A percentile compares a stretch with the other conserved stretches of the same genome.
Conservation (phyloP, 2,329 filamentous ascomycete species). For the Xylaria sp. region DNA sequence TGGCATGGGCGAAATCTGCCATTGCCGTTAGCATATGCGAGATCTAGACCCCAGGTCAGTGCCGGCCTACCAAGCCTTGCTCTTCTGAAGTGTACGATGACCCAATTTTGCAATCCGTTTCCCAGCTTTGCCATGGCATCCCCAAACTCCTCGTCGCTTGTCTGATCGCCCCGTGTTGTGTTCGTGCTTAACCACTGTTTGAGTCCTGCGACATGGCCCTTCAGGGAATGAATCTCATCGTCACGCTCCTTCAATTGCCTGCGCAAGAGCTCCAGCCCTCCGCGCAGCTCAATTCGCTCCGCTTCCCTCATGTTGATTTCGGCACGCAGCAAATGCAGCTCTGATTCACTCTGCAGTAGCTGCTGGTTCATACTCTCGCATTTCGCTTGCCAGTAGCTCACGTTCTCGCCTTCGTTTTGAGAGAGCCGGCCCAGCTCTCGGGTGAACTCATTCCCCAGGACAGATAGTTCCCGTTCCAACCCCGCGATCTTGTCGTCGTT, state of each 20-base stretch:
- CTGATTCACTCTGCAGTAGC: conserved; percentile 54
- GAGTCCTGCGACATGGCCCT: conserved; percentile 65
- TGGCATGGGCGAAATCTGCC: conserved; percentile 48
- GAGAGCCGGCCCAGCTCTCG: conserved; percentile 56
- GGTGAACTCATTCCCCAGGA: conserved; percentile 57
- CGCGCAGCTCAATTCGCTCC: conserved; percentile 53
- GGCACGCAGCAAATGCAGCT: conserved; percentile 53
- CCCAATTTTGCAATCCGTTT: conserved; percentile 75
- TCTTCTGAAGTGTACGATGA: conserved; percentile 68
- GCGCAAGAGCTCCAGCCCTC: conserved; percentile 51
- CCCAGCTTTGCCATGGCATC: conserved; percentile 64
- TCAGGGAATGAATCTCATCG: conserved; percentile 57
- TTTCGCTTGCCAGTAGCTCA: conserved; percentile 61
- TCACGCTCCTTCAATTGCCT: conserved; percentile 53
- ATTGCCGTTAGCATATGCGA: conserved; percentile 9
- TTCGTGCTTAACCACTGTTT: conserved; percentile 73
- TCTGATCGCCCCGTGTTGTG: conserved; percentile 63
- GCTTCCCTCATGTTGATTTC: conserved; percentile 53
- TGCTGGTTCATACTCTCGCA: conserved; percentile 56
- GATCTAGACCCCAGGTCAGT: neutral
- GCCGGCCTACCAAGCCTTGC: conserved; percentile 55
- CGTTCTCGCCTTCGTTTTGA: conserved; percentile 57
- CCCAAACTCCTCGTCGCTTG: conserved; percentile 67
- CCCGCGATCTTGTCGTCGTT: conserved; percentile 56
- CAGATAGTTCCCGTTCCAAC: conserved; percentile 54